Conservation (phyloP, 2,329 filamentous ascomycete genomes). For the Zymoseptoria passerinii region DNA sequence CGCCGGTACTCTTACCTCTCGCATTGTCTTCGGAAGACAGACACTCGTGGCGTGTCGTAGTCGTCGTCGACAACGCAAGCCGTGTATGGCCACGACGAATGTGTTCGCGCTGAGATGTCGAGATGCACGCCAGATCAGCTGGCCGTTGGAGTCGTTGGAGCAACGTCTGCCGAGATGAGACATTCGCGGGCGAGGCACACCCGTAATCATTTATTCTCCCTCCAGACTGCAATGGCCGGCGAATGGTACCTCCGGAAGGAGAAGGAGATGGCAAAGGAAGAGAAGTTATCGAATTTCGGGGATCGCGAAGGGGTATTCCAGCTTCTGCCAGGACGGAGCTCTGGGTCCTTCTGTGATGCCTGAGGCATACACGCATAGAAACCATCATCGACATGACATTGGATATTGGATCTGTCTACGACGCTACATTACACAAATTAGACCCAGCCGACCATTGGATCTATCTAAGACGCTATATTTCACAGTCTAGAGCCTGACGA, state of each 20-base stretch:
- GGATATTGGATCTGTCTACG: no score
- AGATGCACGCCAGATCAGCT: not conserved
- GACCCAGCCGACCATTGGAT: no score
- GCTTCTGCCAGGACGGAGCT: not conserved
- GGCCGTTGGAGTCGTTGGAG: not conserved
- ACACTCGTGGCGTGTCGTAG: not conserved
- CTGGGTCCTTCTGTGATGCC: not conserved
- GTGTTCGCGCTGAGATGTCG: not conserved
- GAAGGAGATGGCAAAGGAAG: not conserved
- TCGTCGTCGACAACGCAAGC: not conserved
- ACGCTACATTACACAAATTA: no score
- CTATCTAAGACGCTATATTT: no score
- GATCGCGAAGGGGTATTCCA: not conserved
- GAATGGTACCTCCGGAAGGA: not conserved
- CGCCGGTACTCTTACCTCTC: not conserved
- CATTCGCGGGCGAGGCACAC: not conserved
- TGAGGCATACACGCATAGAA: not conserved
- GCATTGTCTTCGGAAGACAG: not conserved
- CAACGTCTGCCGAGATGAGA: not conserved
- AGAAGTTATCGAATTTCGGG: not conserved
- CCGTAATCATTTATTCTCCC: not conserved
- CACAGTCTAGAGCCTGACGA: no score
- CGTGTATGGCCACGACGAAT: not conserved
- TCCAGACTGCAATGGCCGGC: not conserved
- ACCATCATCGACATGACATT: not conserved